Base-by-base conservation (phyloP, 78 protist species). In the Isochrysis galbana region DNA sequence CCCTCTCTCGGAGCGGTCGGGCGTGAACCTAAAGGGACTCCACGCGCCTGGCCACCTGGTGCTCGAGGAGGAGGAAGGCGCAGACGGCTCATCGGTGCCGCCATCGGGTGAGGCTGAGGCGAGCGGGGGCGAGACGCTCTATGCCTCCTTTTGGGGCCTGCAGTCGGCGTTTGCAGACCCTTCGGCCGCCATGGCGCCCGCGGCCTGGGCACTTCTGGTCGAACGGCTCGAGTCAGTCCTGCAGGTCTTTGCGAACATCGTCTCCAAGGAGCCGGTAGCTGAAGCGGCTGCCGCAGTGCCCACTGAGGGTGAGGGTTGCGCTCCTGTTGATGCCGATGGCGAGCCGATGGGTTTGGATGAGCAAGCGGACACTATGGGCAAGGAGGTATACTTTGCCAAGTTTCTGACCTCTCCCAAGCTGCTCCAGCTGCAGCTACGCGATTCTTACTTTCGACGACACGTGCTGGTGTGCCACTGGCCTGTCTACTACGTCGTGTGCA, bases 1-100 rank as follows among this genome's bases (percentile, higher is more conserved):
- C 25, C 93, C 93, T 14, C 93, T 90, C 36, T 26, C 88, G 23
- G 93, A 90, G 38, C 21, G 34, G 26, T 78, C 93, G 42, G 93
- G 89, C 47, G 54, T 90, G 34, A 90, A 90, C 78, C 22, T 74
- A 23, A 39, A 29, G 54, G 72, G 77, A 14, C 10, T n/a, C 32
- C 1, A 46, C 87, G 72, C 72, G 38, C 11, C 72, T n/a, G 21
- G 38, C n/a, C 34, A 69, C 86, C 54, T 39, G 25, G 4, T 11
- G 41, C 82, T 72, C 82, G 42, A 72, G 23, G 45, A 5, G 29
- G 82, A 4, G 42, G 39, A 26, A 39, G 17, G 42, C 26, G 78
- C 78, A n/a, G 78, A 69, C 36, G 80, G 36, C 41, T 25, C 77
- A 14, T 25, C 21, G 5, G 77, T 14, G 34, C 77, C 10, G 21